Evolutionary conservation across 148 eudicot genomes (phyloP).

Genomic region (Rhododendron kiyosumense): DNA sequence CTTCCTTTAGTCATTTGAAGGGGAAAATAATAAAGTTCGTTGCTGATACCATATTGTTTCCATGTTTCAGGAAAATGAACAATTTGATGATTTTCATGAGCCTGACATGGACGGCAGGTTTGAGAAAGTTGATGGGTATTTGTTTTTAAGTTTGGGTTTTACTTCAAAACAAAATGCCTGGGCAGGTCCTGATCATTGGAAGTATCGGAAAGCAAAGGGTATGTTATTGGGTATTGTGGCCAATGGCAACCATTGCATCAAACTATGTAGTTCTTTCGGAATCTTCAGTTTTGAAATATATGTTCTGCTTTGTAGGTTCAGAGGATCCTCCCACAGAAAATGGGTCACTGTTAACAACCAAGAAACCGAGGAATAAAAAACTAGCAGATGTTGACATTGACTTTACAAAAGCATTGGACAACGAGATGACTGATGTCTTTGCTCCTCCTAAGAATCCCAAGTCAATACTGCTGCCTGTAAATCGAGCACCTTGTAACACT

Average conservation of each 20-base stretch:
- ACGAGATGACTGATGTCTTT: conserved; percentile 48
- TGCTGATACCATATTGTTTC: background rate
- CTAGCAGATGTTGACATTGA: conserved; percentile 63
- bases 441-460: conserved; percentile 85
- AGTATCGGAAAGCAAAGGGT: conserved; percentile 75
- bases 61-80: conserved; percentile 49
- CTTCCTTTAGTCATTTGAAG: background rate
- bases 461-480: conserved; percentile 73
- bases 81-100: conserved; percentile 28
- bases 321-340: conserved; percentile 39
- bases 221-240: background rate
- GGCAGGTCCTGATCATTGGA: conserved; percentile 99
- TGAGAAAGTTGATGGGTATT: conserved; percentile 51
- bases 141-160: conserved; percentile 63
- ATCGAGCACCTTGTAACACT: conserved; percentile 55
- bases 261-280: background rate
- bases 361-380: conserved; percentile 54
- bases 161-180: conserved; percentile 75
- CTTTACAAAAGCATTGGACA: conserved; percentile 52
- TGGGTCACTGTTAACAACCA: conserved; percentile 36
- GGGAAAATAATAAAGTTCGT: background rate
- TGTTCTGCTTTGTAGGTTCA: conserved; percentile 29
- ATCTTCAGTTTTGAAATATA: background rate
- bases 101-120: conserved; percentile 41
- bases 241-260: background rate